phyloP scores from a whole-genome alignment of 2,329 filamentous ascomycete species.

The Venturia nashicola region DNA sequence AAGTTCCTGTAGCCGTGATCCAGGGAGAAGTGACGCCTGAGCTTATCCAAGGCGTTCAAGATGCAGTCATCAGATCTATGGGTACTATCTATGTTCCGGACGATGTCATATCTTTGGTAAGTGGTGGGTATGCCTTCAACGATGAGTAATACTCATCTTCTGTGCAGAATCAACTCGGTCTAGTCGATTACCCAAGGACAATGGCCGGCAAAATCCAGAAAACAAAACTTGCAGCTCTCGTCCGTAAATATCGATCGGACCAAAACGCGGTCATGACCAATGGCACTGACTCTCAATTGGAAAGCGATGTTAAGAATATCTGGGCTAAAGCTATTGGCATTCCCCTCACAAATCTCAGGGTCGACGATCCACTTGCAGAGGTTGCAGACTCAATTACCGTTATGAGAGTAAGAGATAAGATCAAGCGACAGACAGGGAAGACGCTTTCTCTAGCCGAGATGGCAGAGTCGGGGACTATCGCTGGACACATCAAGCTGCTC shows the following conservation, averaged over 20 bases:
- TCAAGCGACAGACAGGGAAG: constrained; percentile 10
- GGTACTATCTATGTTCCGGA: constrained; percentile 30
- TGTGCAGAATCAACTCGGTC: constrained; percentile 23
- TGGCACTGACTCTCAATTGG: background rate
- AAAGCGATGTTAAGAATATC: constrained; percentile 3
- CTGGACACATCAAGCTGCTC: constrained; percentile 17
- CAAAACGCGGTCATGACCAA: constrained; percentile 11
- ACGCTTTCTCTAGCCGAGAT: constrained; percentile 9
- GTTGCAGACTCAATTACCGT: constrained; percentile 12
- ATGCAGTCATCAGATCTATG: constrained; percentile 17
- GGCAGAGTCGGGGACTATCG: background rate
- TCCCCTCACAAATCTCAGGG: background rate
- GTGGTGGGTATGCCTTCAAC: background rate
- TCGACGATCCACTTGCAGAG: background rate
- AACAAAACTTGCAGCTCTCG: constrained; percentile 21
- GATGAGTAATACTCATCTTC: background rate
- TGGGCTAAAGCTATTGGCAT: constrained; percentile 9
- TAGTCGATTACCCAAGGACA: constrained; percentile 29
- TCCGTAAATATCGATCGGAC: constrained; percentile 18
- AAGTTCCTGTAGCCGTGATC: constrained; percentile 36
- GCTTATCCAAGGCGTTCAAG: constrained; percentile 23
- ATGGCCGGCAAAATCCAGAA: constrained; percentile 35
- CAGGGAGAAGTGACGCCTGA: constrained; percentile 18
- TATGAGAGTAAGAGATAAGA: constrained; percentile 11
- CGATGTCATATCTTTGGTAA: constrained; percentile 27